Base-by-base conservation (phyloP, 2,329 filamentous ascomycete genomes). In the Scedosporium minutisporum region DNA sequence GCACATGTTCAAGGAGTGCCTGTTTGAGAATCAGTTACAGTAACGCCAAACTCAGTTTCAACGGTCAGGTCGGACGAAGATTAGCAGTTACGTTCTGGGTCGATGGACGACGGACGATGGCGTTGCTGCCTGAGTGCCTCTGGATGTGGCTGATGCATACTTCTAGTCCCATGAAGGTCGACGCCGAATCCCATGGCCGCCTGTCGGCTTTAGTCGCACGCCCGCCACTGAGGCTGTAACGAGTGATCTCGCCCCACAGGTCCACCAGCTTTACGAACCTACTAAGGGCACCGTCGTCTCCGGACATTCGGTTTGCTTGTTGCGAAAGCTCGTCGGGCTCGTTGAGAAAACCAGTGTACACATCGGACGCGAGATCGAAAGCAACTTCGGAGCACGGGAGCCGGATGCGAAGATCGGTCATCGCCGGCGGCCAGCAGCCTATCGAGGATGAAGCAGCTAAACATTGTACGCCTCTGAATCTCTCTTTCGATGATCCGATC, bases 401-500 rank as follows among this genome's bases (percentile, higher is more conserved):
- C 69, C 88, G 87, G 21, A 89, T 85, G 41, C 80, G 78, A 6
- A 90, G 72, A 63, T 87, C 83, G 3, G 84, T 84, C 80, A 65
- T 83, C 83, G 21, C 87, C 87, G 67, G 83, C 86, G 42, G 86
- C 83, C 25, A 90, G 74, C 71, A 90, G 83, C 3, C 87, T 82
- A 70, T 91, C 88, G 67, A 91, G 77, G 60, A 90, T 85, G 64
- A 89, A 86, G 68, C 87, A 90, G 67, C 87, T 89, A 77, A 88
- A 91, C 77, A 90, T 88, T 0, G 88, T 90, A 6, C 89, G 82
- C 27, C 88, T 79, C 64, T 81, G 78, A 12, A 87, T 81, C 71
- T 91, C 88, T 63, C 83, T 83, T 42, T 82, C 76, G 23, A 87
- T 82, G 57, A 57, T 18, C 25, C 33, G 18, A 42, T 64, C 46